These are phyloP conservation scores for Hymenoscyphus albidus DNA, from an alignment of 2,329 filamentous ascomycete genomes.

Conservation along the genomic window DNA sequence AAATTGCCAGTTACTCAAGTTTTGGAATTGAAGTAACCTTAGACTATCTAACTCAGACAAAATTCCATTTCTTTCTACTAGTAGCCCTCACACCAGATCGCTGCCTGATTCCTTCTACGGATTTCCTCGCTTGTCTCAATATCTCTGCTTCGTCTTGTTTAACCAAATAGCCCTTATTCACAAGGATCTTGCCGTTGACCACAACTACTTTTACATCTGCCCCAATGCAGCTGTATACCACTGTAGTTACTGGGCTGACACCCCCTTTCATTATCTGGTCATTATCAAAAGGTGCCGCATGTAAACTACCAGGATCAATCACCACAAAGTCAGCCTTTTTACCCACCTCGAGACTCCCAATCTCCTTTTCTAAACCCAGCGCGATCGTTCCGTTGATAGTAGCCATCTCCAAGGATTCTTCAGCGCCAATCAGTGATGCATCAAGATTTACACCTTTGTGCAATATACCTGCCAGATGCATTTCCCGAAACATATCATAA, in stretches of 20 bases:
- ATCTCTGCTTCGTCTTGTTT: conserved; percentile 27
- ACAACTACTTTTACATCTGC: conserved; percentile 29
- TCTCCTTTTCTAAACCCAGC: conserved; percentile 47
- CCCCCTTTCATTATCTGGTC: conserved; percentile 33
- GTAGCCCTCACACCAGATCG: conserved; percentile 21
- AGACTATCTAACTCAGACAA: conserved; percentile 11
- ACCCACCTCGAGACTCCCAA: conserved; percentile 50
- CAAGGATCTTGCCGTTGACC: conserved; percentile 30
- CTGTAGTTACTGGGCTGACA: conserved; percentile 38
- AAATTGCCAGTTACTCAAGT: no score
- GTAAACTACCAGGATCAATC: conserved; percentile 36
- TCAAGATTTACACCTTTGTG: conserved; percentile 44
- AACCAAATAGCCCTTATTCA: conserved; percentile 26
- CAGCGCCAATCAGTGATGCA: conserved; percentile 42
- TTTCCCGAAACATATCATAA: conserved; percentile 50
- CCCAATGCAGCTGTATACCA: conserved; percentile 30
- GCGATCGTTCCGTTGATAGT: conserved; percentile 49
- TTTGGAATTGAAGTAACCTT: no score
- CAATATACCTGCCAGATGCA: conserved; percentile 48
- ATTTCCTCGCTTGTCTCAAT: conserved; percentile 17
- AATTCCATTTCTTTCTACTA: conserved; percentile 25
- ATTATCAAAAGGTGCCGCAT: conserved; percentile 38
- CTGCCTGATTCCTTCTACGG: conserved; percentile 23
- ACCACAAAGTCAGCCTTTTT: conserved; percentile 56
- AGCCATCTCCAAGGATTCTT: conserved; percentile 47